Evolutionary conservation across 805 yeast genomes (phyloP).

Genomic region (Candida glaebosa): DNA sequence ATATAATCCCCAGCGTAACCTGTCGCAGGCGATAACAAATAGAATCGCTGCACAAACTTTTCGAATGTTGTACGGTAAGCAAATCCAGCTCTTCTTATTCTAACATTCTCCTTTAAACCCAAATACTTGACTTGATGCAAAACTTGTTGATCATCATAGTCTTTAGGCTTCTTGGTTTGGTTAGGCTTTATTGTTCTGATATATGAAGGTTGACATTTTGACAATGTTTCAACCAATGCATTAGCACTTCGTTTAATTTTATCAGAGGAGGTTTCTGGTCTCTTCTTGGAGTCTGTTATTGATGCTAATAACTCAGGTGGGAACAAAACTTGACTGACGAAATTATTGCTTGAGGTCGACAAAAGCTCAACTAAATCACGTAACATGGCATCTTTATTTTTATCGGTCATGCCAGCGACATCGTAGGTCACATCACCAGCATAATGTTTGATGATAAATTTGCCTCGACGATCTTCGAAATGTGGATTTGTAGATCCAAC

Average conservation of each 20-base stretch:
- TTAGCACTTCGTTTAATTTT: slow-evolving; percentile 92
- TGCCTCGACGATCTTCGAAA: slow-evolving; percentile 82
- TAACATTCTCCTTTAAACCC: slow-evolving; percentile 94
- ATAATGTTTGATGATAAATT: slow-evolving; percentile 90
- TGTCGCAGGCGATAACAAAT: slow-evolving; percentile 78
- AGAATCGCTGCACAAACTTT: slow-evolving; percentile 92
- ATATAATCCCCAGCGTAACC: slow-evolving; percentile 83
- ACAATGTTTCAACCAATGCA: slow-evolving; percentile 79
- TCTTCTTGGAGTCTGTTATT: slow-evolving; percentile 55
- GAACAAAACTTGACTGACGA: slow-evolving; percentile 53
- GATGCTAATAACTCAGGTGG: slow-evolving; percentile 35
- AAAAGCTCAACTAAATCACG: slow-evolving; percentile 82
- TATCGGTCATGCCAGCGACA: slow-evolving; percentile 86
- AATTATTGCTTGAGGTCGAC: slow-evolving; percentile 64
- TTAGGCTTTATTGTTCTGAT: slow-evolving; percentile 98
- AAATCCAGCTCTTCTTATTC: slow-evolving; percentile 97
- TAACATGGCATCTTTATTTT: slow-evolving; percentile 91
- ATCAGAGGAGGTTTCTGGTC: slow-evolving; percentile 96
- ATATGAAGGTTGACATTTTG: slow-evolving; percentile 91
- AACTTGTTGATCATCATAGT: slow-evolving; percentile 85
- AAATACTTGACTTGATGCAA: slow-evolving; percentile 93
- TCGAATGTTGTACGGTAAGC: slow-evolving; percentile 97
- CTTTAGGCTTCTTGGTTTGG: slow-evolving; percentile 85
- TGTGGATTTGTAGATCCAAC: slow-evolving; percentile 75
- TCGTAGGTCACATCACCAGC: slow-evolving; percentile 98